phyloP scores from a whole-genome alignment of 106 monocot species.

The Gastrodia elata region DNA sequence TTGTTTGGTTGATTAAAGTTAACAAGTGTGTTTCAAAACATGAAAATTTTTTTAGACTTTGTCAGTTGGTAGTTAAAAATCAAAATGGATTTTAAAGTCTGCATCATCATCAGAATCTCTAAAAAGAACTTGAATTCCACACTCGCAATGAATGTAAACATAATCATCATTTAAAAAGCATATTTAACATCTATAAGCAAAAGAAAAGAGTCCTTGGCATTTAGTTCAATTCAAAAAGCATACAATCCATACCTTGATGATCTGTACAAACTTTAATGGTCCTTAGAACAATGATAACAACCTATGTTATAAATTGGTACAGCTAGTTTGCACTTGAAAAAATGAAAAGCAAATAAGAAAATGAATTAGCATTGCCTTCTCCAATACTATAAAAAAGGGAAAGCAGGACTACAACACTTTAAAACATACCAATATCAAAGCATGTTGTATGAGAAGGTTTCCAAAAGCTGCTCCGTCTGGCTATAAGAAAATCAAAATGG shows the following conservation, averaged over 20 bases:
- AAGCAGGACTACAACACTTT: background rate
- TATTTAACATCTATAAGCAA: too few relatives aligned
- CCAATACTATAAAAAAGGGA: background rate
- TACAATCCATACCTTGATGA: background rate
- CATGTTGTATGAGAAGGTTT: slow-evolving; percentile 85
- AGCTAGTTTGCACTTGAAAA: background rate
- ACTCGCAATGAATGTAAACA: too few relatives aligned
- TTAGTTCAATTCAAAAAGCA: background rate
- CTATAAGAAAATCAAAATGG: slow-evolving; percentile 24
- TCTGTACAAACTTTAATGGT: background rate
- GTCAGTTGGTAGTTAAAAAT: too few relatives aligned
- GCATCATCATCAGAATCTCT: too few relatives aligned
- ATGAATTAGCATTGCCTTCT: background rate
- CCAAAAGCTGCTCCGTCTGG: slow-evolving; percentile 71
- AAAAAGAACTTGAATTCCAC: too few relatives aligned
- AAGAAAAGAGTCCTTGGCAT: background rate
- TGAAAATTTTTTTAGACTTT: too few relatives aligned
- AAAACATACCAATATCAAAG: slow-evolving; percentile 66
- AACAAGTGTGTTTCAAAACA: background rate
- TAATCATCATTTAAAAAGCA: too few relatives aligned
- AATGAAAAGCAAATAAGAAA: background rate
- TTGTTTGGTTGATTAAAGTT: background rate
- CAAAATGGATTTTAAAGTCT: too few relatives aligned
- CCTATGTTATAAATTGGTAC: background rate
- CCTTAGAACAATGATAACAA: background rate